Evolutionary conservation across 2,329 filamentous ascomycete species (phyloP).

Genomic region (Biscogniauxia marginata): DNA sequence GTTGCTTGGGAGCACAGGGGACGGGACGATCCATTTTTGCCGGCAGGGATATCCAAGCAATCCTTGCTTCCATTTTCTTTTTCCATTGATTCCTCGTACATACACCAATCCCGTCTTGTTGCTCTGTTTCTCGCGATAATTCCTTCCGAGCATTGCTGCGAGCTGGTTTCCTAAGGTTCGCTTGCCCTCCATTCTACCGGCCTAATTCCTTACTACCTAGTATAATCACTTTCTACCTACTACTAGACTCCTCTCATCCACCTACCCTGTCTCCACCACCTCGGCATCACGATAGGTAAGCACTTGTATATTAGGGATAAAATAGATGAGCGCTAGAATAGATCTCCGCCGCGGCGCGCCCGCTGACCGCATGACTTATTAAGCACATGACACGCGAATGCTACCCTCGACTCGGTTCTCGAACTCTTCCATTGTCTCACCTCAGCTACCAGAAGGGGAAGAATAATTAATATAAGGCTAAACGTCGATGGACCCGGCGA

Average conservation of each 20-base stretch:
- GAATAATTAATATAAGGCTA: not conserved
- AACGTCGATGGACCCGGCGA: no score
- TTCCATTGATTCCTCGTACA: no score
- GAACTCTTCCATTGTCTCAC: not conserved
- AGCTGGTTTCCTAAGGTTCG: no score
- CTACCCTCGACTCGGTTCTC: not conserved
- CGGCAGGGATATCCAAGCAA: not conserved
- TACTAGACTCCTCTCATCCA: not conserved
- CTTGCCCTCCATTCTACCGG: no score
- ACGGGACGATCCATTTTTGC: conserved; percentile 3
- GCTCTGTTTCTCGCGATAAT: not conserved
- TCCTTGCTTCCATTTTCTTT: not conserved
- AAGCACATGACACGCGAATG: not conserved
- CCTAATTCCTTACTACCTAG: no score
- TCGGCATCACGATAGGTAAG: not conserved
- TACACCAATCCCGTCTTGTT: no score
- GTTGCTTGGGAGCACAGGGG: not conserved
- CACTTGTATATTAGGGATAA: not conserved
- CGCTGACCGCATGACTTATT: not conserved
- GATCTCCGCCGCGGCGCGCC: not conserved
- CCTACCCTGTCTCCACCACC: not conserved
- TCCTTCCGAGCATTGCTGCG: no score
- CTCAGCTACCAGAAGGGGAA: not conserved
- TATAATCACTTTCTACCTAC: no score
- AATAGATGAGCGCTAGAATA: not conserved